Base-by-base conservation (phyloP, 768 basidiomycete genomes). In the Melanogaster broomeanus region DNA sequence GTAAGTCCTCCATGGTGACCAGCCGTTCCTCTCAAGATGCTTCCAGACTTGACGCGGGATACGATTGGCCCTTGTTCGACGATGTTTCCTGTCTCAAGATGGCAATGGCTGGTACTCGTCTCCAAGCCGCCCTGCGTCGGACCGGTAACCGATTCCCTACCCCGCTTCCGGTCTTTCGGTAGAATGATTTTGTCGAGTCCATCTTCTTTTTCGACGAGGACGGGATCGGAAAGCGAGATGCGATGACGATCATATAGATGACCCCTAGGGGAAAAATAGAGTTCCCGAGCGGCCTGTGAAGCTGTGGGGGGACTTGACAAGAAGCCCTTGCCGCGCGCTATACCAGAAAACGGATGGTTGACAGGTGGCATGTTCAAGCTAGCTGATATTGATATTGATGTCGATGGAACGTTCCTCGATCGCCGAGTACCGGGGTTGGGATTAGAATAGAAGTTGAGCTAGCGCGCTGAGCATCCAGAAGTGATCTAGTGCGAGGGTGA, bases 211-310 rank as follows among this genome's bases (percentile, higher is more conserved):
- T 55, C 55, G 45, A 56, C 49, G 47, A 65, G 57, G 30, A 62
- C 55, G 31, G 65, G 56, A 18, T 59, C 65, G 22, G 65, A 51
- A 15, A 64, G 27, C 4, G 63, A 67, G 24, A 59, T 49, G 8
- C 50, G 57, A 39, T 45, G 54, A 22, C 33, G 47, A 19, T 57
- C 54, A 42, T 58, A 43, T 8, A 47, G 48, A 16, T 51, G 58
- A 15, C 55, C 45, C 27, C 51, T 53, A 2, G 55, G 62, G 3
- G 50, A 24, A 15, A 52, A 64, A 34, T 51, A 61, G 10, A 60
- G 47, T 9, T 42, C 38, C 11, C 9, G 46, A 21, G 27, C 46
- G 25, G 19, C 33, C 10, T 22, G 52, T 4, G 45, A 6, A 22
- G 6, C 19, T 6, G 52, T 18, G 22, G 49, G 28, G n/a, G 52